Base-by-base conservation (phyloP, 106 monocot species). In the Apostasia ramifera region DNA sequence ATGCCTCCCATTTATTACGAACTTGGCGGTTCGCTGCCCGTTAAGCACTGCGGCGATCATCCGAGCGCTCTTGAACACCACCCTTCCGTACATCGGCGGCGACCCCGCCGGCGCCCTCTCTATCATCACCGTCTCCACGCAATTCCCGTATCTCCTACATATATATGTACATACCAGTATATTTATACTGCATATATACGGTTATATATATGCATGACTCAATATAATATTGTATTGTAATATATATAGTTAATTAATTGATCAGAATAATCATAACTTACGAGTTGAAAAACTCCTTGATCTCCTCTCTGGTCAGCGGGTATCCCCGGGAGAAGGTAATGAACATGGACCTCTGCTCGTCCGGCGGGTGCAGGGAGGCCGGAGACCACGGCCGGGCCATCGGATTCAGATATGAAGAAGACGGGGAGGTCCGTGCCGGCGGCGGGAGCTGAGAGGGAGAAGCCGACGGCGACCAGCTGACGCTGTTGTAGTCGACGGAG, bases 281-380 rank as follows among this genome's bases (percentile, higher is more conserved):
- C 82, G 10, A n/a, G 37, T 53, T 79, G 53, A 86, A 86, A 77
- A 80, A 86, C 9, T 82, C 76, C 3, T 40, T 41, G 10, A 86
- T 82, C n/a, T 86, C 86, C 10, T 82, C 76, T n/a, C 63, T 58
- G 10, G 68, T 67, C 13, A 86, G 47, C 0, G 86, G 86, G 44
- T 76, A 71, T 14, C 86, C 86, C 41, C 63, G 65, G 1, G 86
- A 82, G 71, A 86, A 86, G 47, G 86, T 82, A 61, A 86, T 71
- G 74, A 86, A 86, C 73, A 86, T 66, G 2, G 86, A 82, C 13
- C 86, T 45, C 55, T 76, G 61, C 10, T 82, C 81, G 55, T 82
- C 79, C 51, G 81, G 70, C 15, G 54, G 50, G 0, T 10, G 53
- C 6, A 72, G 64, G 3, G 9, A 55, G 5, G 2, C 57, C 52